These are phyloP conservation scores for Fusarium sambucinum DNA, from an alignment of 2,329 filamentous ascomycete genomes.

Conservation along the genomic window DNA sequence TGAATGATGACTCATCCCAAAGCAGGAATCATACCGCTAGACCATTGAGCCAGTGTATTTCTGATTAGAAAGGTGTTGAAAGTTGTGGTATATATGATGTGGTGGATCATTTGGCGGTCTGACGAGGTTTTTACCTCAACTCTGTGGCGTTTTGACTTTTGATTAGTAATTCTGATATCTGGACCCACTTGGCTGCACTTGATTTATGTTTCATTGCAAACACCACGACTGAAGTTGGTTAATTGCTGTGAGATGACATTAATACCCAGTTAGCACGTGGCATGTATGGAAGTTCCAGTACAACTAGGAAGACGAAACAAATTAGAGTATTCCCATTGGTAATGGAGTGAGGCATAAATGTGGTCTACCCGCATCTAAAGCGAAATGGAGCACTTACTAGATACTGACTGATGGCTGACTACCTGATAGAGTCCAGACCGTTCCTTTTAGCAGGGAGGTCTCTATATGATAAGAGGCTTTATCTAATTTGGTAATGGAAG, in stretches of 20 bases:
- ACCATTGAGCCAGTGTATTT: constrained; percentile 15
- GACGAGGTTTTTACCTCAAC: not conserved
- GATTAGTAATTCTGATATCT: not conserved
- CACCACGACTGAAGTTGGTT: no score
- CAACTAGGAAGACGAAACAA: not conserved
- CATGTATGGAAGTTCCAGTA: not conserved
- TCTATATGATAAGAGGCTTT: not conserved
- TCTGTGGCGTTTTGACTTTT: not conserved
- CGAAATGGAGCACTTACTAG: not conserved
- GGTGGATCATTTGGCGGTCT: not conserved
- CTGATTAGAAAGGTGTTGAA: rapidly evolving
- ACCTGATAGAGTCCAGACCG: not conserved
- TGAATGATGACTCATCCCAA: constrained; percentile 10
- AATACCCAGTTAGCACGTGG: not conserved
- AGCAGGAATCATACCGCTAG: constrained; percentile 41
- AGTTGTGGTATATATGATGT: rapidly evolving
- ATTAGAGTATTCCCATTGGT: not conserved
- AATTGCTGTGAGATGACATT: no score
- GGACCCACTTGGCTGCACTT: no score
- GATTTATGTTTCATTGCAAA: no score
- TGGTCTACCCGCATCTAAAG: not conserved
- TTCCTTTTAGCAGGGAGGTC: not conserved
- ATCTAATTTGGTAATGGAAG: not conserved
- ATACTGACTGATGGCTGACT: not conserved
- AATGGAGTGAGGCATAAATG: not conserved